Conservation (phyloP, 2,329 filamentous ascomycete genomes). For the Fusarium mundagurra region DNA sequence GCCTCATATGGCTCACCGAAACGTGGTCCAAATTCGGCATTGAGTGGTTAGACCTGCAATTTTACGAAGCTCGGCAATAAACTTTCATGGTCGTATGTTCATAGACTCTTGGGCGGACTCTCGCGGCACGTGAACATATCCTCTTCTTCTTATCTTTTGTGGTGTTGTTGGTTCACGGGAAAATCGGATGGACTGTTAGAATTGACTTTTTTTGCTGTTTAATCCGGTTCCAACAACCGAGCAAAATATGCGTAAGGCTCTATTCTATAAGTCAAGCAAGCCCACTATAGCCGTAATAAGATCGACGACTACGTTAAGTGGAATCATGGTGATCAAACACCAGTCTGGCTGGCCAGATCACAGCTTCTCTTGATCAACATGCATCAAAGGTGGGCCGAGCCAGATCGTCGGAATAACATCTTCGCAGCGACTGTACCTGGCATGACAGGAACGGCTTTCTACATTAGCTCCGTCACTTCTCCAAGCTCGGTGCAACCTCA, state of each 20-base stretch:
- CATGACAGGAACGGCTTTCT: conserved; percentile 24
- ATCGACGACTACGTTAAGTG: neutral
- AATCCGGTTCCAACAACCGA: too few species aligned
- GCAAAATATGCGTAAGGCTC: neutral
- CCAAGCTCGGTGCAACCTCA: conserved; percentile 60
- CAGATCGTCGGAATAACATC: conserved; percentile 13
- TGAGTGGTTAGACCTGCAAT: neutral
- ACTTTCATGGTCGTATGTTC: neutral
- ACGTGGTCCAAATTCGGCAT: neutral
- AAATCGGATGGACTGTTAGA: neutral
- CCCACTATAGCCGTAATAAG: neutral
- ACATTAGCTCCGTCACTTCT: conserved; percentile 54
- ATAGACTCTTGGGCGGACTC: neutral
- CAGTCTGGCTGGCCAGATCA: neutral
- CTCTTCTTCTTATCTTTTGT: neutral
- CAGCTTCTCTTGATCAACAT: neutral
- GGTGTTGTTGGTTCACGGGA: neutral
- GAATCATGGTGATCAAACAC: neutral
- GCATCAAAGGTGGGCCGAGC: conserved; percentile 22
- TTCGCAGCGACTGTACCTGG: conserved; percentile 21
- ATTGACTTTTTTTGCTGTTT: neutral
- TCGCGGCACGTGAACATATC: neutral
- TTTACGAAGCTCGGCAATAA: neutral
- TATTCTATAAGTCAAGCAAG: neutral
- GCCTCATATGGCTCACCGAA: neutral